Conservation (phyloP, 148 eudicot species). For the Camellia granthamiana region DNA sequence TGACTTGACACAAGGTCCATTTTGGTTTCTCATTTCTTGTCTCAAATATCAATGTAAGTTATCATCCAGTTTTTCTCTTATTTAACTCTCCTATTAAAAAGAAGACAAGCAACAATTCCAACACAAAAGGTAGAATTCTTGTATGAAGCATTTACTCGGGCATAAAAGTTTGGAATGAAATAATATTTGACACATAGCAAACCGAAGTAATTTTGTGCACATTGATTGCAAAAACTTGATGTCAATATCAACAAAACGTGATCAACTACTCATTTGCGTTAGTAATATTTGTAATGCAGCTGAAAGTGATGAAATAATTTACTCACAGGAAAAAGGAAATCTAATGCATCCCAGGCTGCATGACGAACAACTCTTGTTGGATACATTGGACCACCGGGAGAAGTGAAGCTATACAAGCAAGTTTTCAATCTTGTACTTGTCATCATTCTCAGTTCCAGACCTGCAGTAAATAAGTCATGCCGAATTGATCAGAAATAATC, state of each 20-base stretch:
- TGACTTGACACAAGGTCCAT: no score
- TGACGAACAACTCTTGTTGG: slow-evolving; percentile 91
- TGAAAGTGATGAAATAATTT: not conserved
- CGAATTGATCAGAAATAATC: slow-evolving; percentile 9
- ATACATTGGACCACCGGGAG: slow-evolving; percentile 90
- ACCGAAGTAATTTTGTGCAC: not conserved
- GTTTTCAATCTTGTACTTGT: slow-evolving; percentile 91
- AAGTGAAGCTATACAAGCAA: slow-evolving; percentile 92
- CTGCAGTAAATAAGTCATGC: slow-evolving; percentile 28
- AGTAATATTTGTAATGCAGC: not conserved
- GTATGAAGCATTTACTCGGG: no score
- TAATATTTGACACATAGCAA: not conserved
- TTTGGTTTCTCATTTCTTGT: no score
- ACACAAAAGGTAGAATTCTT: no score
- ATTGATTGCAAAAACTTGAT: not conserved
- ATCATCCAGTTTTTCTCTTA: no score
- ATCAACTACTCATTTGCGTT: not conserved
- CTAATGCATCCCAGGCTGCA: slow-evolving; percentile 94
- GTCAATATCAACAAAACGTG: not conserved
- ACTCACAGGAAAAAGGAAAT: slow-evolving; percentile 89
- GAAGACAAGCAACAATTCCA: no score
- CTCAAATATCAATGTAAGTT: no score
- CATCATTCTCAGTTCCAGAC: slow-evolving; percentile 84
- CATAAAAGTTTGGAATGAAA: not conserved
- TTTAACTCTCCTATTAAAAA: no score